Evolutionary conservation across 768 basidiomycete species (phyloP).

Genomic region (Kwoniella heveanensis): DNA sequence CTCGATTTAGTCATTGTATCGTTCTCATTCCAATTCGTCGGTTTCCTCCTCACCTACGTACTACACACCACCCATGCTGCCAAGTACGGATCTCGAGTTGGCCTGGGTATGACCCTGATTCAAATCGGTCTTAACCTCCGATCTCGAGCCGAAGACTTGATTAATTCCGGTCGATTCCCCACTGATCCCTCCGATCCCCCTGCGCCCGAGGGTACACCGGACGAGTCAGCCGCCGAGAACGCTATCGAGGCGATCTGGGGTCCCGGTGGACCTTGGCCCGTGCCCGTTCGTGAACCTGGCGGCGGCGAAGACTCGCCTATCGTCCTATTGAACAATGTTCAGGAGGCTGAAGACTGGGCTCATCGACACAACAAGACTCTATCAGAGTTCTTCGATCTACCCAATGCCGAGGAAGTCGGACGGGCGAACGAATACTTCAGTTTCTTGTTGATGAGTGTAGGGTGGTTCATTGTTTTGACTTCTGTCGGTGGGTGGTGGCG

Average conservation of each 20-base stretch:
- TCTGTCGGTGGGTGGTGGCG: constrained; percentile 69
- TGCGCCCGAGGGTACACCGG: constrained; percentile 16
- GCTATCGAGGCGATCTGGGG: constrained; percentile 46
- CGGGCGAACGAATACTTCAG: constrained; percentile 81
- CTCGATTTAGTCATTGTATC: constrained; percentile 78
- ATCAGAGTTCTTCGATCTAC: constrained; percentile 41
- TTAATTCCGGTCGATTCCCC: constrained; percentile 49
- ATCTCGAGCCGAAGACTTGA: constrained; percentile 58
- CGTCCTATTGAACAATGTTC: constrained; percentile 37
- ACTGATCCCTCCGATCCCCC: constrained; percentile 40
- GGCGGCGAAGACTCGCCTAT: constrained; percentile 29
- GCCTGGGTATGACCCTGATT: constrained; percentile 91
- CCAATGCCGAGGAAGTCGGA: constrained; percentile 51
- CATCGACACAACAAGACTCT: constrained; percentile 49
- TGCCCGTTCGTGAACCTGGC: constrained; percentile 27
- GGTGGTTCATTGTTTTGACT: constrained; percentile 85
- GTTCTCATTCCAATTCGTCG: constrained; percentile 96
- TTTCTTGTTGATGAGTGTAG: constrained; percentile 87
- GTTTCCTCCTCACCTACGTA: constrained; percentile 77
- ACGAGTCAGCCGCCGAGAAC: constrained; percentile 38
- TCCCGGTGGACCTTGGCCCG: constrained; percentile 45
- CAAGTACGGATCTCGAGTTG: constrained; percentile 89
- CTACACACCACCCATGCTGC: constrained; percentile 81
- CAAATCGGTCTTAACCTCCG: constrained; percentile 84
- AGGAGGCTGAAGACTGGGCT: constrained; percentile 46